phyloP scores from a whole-genome alignment of 257 asterid genomes.

The Ilex aquifolium region DNA sequence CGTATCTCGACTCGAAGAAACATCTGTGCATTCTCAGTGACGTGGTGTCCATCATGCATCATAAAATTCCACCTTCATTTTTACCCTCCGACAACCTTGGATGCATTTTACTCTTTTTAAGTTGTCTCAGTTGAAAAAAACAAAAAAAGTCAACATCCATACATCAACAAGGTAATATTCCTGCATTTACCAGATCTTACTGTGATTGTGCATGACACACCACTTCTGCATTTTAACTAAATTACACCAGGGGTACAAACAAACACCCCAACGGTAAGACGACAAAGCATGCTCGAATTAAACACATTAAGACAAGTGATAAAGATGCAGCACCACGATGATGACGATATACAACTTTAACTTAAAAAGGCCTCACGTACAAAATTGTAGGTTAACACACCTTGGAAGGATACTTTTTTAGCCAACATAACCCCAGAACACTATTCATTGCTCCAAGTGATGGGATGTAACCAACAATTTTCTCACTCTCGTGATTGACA shows the following conservation, averaged over 20 bases:
- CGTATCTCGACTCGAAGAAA: no score
- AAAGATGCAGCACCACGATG: not conserved
- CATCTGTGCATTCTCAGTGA: no score
- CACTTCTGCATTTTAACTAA: not conserved
- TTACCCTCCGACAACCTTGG: no score
- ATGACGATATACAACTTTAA: not conserved
- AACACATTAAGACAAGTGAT: not conserved
- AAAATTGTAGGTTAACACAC: constrained; percentile 25
- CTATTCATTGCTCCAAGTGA: constrained; percentile 88
- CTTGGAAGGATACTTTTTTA: constrained; percentile 73
- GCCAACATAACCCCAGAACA: constrained; percentile 92
- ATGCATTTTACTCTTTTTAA: no score
- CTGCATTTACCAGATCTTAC: not conserved
- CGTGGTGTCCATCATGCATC: not conserved
- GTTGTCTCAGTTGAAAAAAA: not conserved
- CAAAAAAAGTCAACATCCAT: not conserved
- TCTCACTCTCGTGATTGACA: constrained; percentile 77
- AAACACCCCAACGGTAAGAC: not conserved
- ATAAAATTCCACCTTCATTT: not conserved
- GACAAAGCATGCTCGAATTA: not conserved
- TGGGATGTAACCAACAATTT: constrained; percentile 63
- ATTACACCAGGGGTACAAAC: not conserved
- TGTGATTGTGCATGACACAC: not conserved
- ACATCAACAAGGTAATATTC: not conserved
- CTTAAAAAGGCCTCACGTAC: not conserved